Evolutionary conservation across 345 rosid species (phyloP).

Genomic region (Camelina hispida): DNA sequence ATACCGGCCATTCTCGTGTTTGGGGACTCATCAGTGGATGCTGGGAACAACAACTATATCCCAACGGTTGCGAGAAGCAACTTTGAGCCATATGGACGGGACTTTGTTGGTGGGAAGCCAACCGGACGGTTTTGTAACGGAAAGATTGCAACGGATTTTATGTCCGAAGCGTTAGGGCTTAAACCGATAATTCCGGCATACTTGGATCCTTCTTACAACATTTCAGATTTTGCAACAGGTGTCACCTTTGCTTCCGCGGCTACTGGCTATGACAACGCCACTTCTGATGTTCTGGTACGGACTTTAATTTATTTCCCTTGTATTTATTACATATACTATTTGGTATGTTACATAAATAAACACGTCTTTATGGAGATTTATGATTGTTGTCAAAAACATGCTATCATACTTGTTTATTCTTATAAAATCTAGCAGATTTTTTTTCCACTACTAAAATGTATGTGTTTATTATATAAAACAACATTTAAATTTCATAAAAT

Average conservation of each 20-base stretch:
- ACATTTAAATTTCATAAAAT: too few species aligned
- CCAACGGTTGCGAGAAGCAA: constrained; percentile 66
- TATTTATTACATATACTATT: constrained; percentile 4
- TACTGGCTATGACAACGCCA: constrained; percentile 62
- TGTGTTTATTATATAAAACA: too few species aligned
- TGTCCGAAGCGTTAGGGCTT: constrained; percentile 57
- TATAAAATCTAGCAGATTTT: neutral
- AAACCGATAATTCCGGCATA: constrained; percentile 56
- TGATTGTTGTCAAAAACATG: neutral
- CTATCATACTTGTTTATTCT: neutral
- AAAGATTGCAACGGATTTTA: constrained; percentile 55
- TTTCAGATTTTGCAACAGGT: constrained; percentile 61
- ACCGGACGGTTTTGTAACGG: constrained; percentile 71
- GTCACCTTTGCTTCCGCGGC: constrained; percentile 68
- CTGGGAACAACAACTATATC: constrained; percentile 62
- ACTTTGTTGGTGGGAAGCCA: constrained; percentile 53
- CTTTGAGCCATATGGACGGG: constrained; percentile 68
- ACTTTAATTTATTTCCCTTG: neutral
- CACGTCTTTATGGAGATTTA: constrained; percentile 7
- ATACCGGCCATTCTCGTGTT: constrained; percentile 63
- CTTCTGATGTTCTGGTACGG: constrained; percentile 59
- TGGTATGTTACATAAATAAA: constrained; percentile 6
- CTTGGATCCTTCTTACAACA: constrained; percentile 59
- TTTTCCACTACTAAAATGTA: too few species aligned
- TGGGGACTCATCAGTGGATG: constrained; percentile 66